Percentiles rank a stretch among this genome's conserved stretches.
Evolutionary conservation across 2,329 filamentous ascomycete species (phyloP).

Genomic region (Diaporthe ampelina): DNA sequence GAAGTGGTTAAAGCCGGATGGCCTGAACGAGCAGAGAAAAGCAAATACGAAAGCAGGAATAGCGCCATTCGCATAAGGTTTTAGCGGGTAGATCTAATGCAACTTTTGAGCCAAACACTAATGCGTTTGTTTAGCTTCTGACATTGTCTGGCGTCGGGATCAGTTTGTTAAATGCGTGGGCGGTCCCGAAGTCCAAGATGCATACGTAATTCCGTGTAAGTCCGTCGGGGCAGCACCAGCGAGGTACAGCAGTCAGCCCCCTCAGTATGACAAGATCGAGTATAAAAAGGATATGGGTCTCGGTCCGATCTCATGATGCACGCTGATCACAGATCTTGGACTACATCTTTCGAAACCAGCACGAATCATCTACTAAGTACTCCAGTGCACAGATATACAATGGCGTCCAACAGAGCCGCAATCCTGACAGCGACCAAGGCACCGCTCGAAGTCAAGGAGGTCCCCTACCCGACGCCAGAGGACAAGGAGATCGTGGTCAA

Average conservation of each 20-base stretch:
- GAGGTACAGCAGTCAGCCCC: background rate
- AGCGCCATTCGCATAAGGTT: background rate
- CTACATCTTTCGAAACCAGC: background rate
- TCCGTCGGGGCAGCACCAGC: background rate
- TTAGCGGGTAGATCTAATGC: background rate
- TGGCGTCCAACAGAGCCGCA: slow-evolving; percentile 38
- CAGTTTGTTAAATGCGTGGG: slow-evolving; percentile 17
- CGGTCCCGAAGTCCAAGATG: background rate
- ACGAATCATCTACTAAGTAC: no score
- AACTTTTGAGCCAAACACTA: background rate
- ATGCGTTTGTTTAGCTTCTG: no score
- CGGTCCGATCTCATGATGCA: background rate
- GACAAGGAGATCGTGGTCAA: slow-evolving; percentile 47
- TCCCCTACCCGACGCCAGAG: slow-evolving; percentile 16
- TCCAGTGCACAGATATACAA: background rate
- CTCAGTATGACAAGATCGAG: slow-evolving; percentile 2
- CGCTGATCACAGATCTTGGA: background rate
- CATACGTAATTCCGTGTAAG: slow-evolving; percentile 10
- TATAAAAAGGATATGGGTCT: background rate
- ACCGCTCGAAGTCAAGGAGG: slow-evolving; percentile 33
- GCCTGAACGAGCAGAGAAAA: background rate
- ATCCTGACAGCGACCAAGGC: slow-evolving; percentile 28
- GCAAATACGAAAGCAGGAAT: background rate
- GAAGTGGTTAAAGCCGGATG: background rate
- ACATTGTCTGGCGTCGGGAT: background rate